Percentiles rank a stretch among this genome's conserved stretches.
phyloP scores from a whole-genome alignment of 345 rosid genomes.

The Dipteronia sinensis region DNA sequence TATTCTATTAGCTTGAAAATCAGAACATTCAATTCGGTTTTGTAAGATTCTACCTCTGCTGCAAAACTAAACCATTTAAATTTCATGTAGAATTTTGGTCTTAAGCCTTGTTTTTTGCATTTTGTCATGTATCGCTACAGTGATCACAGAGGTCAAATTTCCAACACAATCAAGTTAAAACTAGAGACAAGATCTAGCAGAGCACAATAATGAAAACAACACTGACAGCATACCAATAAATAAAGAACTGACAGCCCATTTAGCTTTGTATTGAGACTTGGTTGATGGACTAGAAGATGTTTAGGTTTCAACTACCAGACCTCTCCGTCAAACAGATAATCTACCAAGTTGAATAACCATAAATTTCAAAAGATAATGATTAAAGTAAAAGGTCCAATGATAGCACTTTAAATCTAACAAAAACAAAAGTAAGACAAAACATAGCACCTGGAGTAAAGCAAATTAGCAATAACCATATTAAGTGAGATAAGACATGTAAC shows the following conservation, averaged over 20 bases:
- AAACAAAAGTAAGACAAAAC: not conserved
- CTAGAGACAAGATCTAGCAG: not conserved
- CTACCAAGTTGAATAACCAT: not conserved
- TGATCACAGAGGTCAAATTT: not conserved
- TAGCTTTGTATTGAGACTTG: not conserved
- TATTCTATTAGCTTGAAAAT: not conserved
- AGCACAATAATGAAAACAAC: not conserved
- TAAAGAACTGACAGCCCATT: not conserved
- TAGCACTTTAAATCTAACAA: not conserved
- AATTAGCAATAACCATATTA: not conserved
- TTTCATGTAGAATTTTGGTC: not conserved
- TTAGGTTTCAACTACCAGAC: not conserved
- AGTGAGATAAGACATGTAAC: not conserved
- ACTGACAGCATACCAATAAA: too few species aligned
- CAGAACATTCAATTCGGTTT: not conserved
- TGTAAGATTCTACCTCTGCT: not conserved
- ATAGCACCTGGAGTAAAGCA: not conserved
- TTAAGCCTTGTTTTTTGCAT: not conserved
- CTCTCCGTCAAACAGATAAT: not conserved
- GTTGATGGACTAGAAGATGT: not conserved
- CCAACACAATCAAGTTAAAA: not conserved
- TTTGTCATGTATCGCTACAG: not conserved
- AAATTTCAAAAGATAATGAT: not conserved
- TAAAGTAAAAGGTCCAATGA: not conserved
- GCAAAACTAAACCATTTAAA: not conserved